These are phyloP conservation scores for Galeopsis tetrahit DNA, from an alignment of 257 asterid genomes.

Conservation along the genomic window DNA sequence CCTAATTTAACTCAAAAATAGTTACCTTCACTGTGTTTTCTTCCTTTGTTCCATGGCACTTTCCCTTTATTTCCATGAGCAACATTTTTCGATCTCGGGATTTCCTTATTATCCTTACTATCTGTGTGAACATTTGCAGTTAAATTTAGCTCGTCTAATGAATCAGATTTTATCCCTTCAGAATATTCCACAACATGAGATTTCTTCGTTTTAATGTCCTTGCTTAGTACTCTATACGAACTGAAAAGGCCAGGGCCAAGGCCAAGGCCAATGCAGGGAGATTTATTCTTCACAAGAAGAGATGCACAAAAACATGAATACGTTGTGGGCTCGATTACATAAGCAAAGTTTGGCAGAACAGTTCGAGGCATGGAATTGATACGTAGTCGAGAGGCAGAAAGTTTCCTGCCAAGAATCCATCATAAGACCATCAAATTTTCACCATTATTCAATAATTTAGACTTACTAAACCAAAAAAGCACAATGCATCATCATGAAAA, in stretches of 20 bases:
- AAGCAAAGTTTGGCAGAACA: constrained; percentile 31
- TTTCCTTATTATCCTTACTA: constrained; percentile 40
- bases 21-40: constrained; percentile 77
- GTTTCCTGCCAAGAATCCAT: constrained; percentile 54
- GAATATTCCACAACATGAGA: constrained; percentile 38
- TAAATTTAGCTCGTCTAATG: constrained; percentile 32
- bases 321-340: constrained; percentile 37
- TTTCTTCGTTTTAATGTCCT: constrained; percentile 33
- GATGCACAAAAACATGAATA: constrained; percentile 31
- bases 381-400: constrained; percentile 46
- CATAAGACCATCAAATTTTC: constrained; percentile 27
- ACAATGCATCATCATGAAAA: constrained; percentile 21
- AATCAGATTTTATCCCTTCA: constrained; percentile 31
- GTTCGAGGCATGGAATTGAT: constrained; percentile 33
- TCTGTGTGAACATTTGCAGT: constrained; percentile 32
- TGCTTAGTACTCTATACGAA: constrained; percentile 41
- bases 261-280: constrained; percentile 35
- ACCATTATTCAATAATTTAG: background rate
- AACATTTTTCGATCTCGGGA: constrained; percentile 43
- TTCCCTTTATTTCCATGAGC: constrained; percentile 75
- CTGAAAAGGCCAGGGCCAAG: constrained; percentile 37
- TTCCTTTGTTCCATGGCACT: constrained; percentile 94
- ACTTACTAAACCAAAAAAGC: background rate
- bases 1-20: constrained; percentile 15
- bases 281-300: constrained; percentile 38